Base-by-base conservation (phyloP, 768 basidiomycete species). In the Serendipita sp. region DNA sequence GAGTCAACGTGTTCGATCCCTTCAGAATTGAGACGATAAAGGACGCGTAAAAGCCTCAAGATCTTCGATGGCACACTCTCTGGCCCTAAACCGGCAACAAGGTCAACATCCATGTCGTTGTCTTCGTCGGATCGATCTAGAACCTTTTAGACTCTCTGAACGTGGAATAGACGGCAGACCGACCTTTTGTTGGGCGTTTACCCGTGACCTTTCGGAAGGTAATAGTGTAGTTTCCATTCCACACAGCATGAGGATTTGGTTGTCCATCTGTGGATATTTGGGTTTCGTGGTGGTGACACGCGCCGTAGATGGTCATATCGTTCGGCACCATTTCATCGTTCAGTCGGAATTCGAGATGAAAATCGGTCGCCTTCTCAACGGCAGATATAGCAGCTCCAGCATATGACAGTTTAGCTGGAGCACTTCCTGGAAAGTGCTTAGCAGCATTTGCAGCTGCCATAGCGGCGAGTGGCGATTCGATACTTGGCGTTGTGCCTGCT, bases 261-360 rank as follows among this genome's bases (percentile, higher is more conserved):
- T 81, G 74, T 2, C 83, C 81, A 2, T 80, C 75, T 72, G 87
- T 83, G 37, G 64, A 67, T 77, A 89, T 88, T 65, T 87, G 80
- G 73, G 82, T 81, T 72, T 93, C 88, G 69, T 91, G 87, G 69
- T 92, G 90, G 71, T 98, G 93, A 52, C 96, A 88, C 0, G 93
- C 95, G 5, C 96, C 96, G 70, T 96, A 99, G 62, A 99, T 86
- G 0, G 96, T 99, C 64, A 94, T 78, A 72, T 94, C 89, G 65
- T 94, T 74, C 0, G 88, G 87, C 16, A 98, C 75, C 23, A 82
- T 74, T 52, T 90, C 85, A 66, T 92, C 93, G 70, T 91, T 91
- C 83, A 97, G 88, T 6, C 82, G 87, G 74, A 99, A 98, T 73
- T 96, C 88, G 62, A 98, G 83, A 72, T 99, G 94, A 91, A 92